Evolutionary conservation across 2,329 filamentous ascomycete genomes (phyloP).

Genomic region (Penicillium corylophilum): DNA sequence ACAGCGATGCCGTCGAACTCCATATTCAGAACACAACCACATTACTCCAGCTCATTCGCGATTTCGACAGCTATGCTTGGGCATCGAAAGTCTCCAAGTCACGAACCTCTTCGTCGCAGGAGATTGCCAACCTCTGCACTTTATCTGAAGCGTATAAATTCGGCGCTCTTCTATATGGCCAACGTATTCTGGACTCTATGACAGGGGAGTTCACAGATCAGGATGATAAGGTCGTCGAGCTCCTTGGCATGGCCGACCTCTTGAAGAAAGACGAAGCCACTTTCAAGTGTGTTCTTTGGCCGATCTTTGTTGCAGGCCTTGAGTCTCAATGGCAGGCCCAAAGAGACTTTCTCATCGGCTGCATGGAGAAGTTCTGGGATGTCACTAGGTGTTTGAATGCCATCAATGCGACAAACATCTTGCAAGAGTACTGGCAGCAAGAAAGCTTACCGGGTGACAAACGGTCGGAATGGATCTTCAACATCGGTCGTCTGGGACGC

Average conservation of each 20-base stretch:
- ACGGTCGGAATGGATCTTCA: neutral
- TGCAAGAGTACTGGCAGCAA: conserved; percentile 11
- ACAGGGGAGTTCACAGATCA: conserved; percentile 10
- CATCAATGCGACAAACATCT: conserved; percentile 31
- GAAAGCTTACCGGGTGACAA: neutral
- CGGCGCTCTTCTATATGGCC: conserved; percentile 32
- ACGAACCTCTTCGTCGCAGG: conserved; percentile 9
- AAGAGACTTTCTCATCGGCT: conserved; percentile 22
- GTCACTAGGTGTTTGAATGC: conserved; percentile 34
- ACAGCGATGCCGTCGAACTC: neutral
- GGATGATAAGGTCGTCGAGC: conserved; percentile 22
- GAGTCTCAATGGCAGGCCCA: conserved; percentile 27
- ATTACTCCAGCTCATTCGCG: conserved; percentile 20
- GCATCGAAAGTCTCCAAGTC: conserved; percentile 19
- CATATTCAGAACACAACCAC: conserved; percentile 12
- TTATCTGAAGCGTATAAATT: conserved; percentile 31
- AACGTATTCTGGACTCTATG: conserved; percentile 31
- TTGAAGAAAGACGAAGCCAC: conserved; percentile 25
- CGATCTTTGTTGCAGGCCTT: conserved; percentile 34
- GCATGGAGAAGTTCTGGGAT: conserved; percentile 31
- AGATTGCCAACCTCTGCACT: conserved; percentile 23
- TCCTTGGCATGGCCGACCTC: conserved; percentile 24
- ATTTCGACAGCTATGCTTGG: conserved; percentile 31
- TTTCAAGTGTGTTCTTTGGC: conserved; percentile 38
- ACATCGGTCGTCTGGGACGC: conserved; percentile 20